Evolutionary conservation across 108 stramenopile genomes (phyloP), one percentile per base, ranked within the genome.

Genomic region (Pseudonitzschia multiseries): DNA sequence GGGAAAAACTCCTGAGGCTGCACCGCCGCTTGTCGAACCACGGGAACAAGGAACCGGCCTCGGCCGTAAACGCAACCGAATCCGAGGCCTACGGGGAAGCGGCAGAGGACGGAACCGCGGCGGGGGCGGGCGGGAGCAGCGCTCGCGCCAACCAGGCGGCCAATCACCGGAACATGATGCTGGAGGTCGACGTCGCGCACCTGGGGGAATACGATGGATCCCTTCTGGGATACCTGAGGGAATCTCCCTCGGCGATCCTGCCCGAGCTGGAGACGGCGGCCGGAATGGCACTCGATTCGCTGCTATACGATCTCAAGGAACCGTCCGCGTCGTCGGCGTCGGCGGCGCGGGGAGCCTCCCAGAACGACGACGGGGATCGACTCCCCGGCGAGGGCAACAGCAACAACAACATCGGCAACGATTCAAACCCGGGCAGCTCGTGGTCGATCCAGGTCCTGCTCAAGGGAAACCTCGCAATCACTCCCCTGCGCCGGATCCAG

Each of bases 401-500:
- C 26, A 70, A 51, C 52, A 40, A 52, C 43, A 63, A 64, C 43
- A 46, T 42, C 14, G 28, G 24, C 27, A 50, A 64, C 50, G 62
- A 63, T 56, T 57, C 27, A 31, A 66, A 26, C 15, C 24, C 62
- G 15, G 69, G 81, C 57, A 57, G 73, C 40, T 81, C 81, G 20
- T 72, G 64, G 46, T 79, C 80, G 13, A 87, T 96, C 71, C 95
- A 96, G 72, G 77, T 96, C 32, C 75, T 93, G 24, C 78, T 93
- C 36, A 78, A 78, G 32, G 91, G 92, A 13, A 90, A 89, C 60
- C 75, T 93, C 14, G 79, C 86, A 0, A 66, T 86, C 8, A 95
- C 93, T 0, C 93, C 91, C 12, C 84, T 99, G 6, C 91, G 99
- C 21, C 71, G 68, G 22, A 93, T 99, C 54, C 87, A 97, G 57